Conservation (phyloP, 306 rosid species). For the Morella rubra region DNA sequence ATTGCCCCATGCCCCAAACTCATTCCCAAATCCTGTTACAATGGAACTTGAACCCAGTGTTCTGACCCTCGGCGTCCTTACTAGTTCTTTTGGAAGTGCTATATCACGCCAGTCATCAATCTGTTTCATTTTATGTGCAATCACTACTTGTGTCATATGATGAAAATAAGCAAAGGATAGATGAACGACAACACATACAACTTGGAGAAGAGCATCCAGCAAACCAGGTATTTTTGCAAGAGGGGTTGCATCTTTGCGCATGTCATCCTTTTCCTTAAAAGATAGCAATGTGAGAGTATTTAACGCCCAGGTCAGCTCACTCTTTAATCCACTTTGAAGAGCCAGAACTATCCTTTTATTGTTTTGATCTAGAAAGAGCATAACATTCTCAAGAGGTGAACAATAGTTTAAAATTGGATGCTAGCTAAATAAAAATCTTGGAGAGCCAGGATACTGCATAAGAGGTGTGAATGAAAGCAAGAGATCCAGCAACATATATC, state of each 20-base stretch:
- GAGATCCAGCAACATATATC: background rate
- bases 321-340: slow-evolving; percentile 94
- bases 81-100: slow-evolving; percentile 71
- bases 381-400: background rate
- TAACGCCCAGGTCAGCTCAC: slow-evolving; percentile 95
- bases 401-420: background rate
- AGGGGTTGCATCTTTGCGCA: slow-evolving; percentile 80
- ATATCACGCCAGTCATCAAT: slow-evolving; percentile 98
- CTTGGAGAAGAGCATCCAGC: slow-evolving; percentile 96
- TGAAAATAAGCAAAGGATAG: slow-evolving; percentile 3
- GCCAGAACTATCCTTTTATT: slow-evolving; percentile 90
- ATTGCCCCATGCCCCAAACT: slow-evolving; percentile 61
- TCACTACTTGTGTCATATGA: slow-evolving; percentile 1
- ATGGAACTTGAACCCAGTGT: slow-evolving; percentile 68
- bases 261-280: slow-evolving; percentile 91
- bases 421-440: background rate
- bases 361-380: slow-evolving; percentile 69
- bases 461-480: slow-evolving; percentile 1
- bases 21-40: slow-evolving; percentile 87
- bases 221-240: slow-evolving; percentile 85
- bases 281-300: slow-evolving; percentile 88
- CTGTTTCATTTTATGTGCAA: slow-evolving; percentile 41
- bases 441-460: background rate
- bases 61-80: slow-evolving; percentile 59
- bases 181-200: slow-evolving; percentile 55